phyloP scores from a whole-genome alignment of 2,329 filamentous ascomycete genomes.

The Paraphoma sp. region DNA sequence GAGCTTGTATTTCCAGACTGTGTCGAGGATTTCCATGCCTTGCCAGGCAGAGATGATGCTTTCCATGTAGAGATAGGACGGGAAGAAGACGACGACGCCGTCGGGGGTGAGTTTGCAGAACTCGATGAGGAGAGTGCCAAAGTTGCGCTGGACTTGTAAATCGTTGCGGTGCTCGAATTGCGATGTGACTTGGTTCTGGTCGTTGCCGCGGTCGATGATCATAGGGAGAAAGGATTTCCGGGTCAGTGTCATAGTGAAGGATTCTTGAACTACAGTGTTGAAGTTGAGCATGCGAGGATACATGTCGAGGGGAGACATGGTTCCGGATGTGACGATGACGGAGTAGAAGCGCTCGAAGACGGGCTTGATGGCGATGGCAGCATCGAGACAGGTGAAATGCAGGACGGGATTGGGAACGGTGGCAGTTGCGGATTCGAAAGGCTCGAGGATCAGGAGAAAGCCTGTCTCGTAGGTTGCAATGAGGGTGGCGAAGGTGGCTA shows the following conservation, averaged over 20 bases:
- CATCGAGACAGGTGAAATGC: slow-evolving; percentile 95
- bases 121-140: slow-evolving; percentile 89
- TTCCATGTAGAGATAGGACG: slow-evolving; percentile 98
- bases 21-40: slow-evolving; percentile 95
- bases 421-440: slow-evolving; percentile 92
- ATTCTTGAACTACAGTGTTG: slow-evolving; percentile 90
- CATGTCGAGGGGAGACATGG: slow-evolving; percentile 96
- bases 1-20: slow-evolving; percentile 98
- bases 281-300: slow-evolving; percentile 99
- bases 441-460: slow-evolving; percentile 94
- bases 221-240: slow-evolving; percentile 95
- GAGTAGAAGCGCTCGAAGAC: slow-evolving; percentile 98
- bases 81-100: slow-evolving; percentile 99
- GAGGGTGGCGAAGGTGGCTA: slow-evolving; percentile 95
- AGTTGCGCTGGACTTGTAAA: slow-evolving; percentile 95
- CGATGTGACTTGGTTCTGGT: slow-evolving; percentile 91
- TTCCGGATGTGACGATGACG: slow-evolving; percentile 97
- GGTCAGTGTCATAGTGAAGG: slow-evolving; percentile 95
- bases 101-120: slow-evolving; percentile 96
- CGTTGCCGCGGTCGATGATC: slow-evolving; percentile 94
- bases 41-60: slow-evolving; percentile 99
- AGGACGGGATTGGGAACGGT: slow-evolving; percentile 96
- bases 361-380: slow-evolving; percentile 96
- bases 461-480: slow-evolving; percentile 97
- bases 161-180: slow-evolving; percentile 96